Evolutionary conservation across 192 early-diverging fungal genomes (phyloP).

Genomic region (Rhizophagus sp.): DNA sequence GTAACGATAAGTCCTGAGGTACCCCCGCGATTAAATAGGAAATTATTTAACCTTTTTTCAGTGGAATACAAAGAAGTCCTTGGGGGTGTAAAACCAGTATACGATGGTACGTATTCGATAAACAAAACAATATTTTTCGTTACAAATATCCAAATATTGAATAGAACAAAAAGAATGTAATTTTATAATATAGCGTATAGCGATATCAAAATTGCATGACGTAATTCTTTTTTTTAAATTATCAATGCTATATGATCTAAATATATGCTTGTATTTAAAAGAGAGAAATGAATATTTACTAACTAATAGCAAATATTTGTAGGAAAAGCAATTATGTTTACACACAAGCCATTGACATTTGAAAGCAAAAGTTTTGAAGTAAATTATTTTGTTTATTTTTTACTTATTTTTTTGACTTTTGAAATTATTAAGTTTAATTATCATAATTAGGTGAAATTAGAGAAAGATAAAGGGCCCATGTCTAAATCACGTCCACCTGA

Average conservation of each 20-base stretch:
- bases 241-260: too few species aligned
- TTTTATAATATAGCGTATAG: too few species aligned
- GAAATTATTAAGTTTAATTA: not conserved
- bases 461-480: slow-evolving; percentile 33
- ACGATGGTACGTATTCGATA: slow-evolving; percentile 50
- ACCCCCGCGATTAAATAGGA: slow-evolving; percentile 69
- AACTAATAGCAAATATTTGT: slow-evolving; percentile 55
- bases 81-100: slow-evolving; percentile 66
- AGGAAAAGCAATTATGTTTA: slow-evolving; percentile 76
- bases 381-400: not conserved
- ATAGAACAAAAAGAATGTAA: too few species aligned
- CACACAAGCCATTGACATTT: slow-evolving; percentile 53
- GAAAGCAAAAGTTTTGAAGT: slow-evolving; percentile 55
- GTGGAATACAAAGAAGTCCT: slow-evolving; percentile 55
- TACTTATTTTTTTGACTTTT: not conserved
- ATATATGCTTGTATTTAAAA: too few species aligned
- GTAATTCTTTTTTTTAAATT: too few species aligned
- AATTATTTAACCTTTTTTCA: slow-evolving; percentile 68
- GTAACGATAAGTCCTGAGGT: slow-evolving; percentile 74
- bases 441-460: slow-evolving; percentile 40
- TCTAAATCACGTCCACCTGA: slow-evolving; percentile 42
- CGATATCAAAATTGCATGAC: too few species aligned
- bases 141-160: too few species aligned
- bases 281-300: not conserved
- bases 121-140: too few species aligned